Conservation (phyloP, 2,329 filamentous ascomycete species). For the Penicillium sp. region DNA sequence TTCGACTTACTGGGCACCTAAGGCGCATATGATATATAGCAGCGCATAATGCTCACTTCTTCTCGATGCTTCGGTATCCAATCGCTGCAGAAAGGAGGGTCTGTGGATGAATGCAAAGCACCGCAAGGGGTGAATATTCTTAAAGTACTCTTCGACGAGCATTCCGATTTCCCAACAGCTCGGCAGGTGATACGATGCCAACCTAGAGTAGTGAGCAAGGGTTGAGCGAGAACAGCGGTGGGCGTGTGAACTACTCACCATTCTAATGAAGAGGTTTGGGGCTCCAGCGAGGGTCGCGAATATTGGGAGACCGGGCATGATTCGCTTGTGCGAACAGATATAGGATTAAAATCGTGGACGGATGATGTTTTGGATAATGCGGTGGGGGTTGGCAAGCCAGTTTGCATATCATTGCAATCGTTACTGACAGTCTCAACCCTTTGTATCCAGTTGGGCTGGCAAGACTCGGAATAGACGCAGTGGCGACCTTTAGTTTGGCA, state of each 20-base stretch:
- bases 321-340: not conserved
- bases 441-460: conserved; percentile 24
- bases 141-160: conserved; percentile 26
- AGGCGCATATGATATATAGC: conserved; percentile 25
- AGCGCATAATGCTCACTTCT: conserved; percentile 15
- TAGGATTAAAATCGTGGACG: not conserved
- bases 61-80: conserved; percentile 16
- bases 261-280: conserved; percentile 5
- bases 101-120: conserved; percentile 28
- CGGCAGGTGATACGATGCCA: conserved; percentile 15
- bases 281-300: not conserved
- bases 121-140: conserved; percentile 25
- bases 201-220: conserved; percentile 6
- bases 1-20: conserved; percentile 24
- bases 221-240: too few species aligned
- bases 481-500: conserved; percentile 13
- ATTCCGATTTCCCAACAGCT: conserved; percentile 11
- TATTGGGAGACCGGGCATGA: conserved; percentile 1
- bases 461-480: conserved; percentile 25
- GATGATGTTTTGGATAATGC: not conserved
- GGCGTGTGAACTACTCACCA: conserved; percentile 10
- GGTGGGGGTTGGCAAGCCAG: not conserved
- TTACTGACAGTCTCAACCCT: conserved; percentile 12
- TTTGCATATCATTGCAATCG: not conserved
- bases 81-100: conserved; percentile 20